These are phyloP conservation scores for Prosopis cineraria DNA, from an alignment of 306 rosid species.

Conservation along the genomic window DNA sequence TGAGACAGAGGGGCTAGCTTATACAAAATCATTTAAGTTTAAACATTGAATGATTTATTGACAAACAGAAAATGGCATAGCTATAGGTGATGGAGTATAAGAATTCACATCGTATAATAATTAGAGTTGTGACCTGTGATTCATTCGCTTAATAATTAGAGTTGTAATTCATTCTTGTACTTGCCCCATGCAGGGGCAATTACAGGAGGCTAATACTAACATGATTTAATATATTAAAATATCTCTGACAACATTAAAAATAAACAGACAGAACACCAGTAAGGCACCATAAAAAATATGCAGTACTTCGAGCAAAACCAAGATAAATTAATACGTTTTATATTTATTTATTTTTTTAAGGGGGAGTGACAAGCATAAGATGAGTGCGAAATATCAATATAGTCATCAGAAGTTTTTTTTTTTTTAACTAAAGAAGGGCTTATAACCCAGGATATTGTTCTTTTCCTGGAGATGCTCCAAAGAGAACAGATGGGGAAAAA, in stretches of 20 bases:
- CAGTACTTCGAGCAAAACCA: background rate
- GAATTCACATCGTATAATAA: background rate
- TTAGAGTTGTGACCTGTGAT: background rate
- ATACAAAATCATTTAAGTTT: background rate
- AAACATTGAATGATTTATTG: background rate
- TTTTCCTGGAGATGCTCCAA: background rate
- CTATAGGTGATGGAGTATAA: background rate
- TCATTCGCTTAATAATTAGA: background rate
- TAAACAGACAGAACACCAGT: background rate
- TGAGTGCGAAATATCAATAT: background rate
- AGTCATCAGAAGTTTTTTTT: background rate
- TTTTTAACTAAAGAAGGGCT: background rate
- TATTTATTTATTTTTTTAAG: too few relatives aligned
- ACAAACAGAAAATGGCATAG: slow-evolving; percentile 17
- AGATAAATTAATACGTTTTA: background rate
- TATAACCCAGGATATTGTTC: background rate
- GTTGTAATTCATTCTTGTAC: background rate
- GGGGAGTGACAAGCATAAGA: background rate
- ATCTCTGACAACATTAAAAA: background rate
- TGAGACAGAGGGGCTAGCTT: slow-evolving; percentile 7
- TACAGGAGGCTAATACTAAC: background rate
- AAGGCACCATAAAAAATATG: background rate
- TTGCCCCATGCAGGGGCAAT: background rate
- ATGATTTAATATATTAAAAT: background rate
- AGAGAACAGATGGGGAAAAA: background rate